Percentiles rank a stretch among this genome's conserved stretches.
Conservation (phyloP, 176 grass and related monocot genomes). For the Bromus sterilis region DNA sequence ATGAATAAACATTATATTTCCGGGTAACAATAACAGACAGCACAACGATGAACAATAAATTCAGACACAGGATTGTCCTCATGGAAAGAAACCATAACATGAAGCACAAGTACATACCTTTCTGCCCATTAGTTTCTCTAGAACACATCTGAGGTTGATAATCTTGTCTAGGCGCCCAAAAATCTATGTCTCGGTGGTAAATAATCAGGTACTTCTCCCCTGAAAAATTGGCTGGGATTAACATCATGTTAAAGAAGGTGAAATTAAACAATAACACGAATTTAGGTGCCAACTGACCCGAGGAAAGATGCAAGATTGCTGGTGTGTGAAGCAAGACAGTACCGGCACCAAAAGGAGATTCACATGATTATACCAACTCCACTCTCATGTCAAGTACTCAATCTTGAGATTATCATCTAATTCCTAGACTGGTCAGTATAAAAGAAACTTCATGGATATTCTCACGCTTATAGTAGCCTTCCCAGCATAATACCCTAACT, state of each 20-base stretch:
- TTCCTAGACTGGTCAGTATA: conserved; percentile 38
- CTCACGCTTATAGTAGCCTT: conserved; percentile 23
- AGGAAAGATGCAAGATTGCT: background rate
- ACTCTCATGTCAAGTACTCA: background rate
- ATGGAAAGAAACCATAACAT: background rate
- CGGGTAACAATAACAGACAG: background rate
- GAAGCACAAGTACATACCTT: background rate
- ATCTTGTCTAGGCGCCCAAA: background rate
- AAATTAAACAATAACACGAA: background rate
- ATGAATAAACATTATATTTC: background rate
- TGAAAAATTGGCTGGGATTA: background rate
- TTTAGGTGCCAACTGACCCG: conserved; percentile 5
- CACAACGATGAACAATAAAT: background rate
- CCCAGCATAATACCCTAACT: conserved; percentile 40
- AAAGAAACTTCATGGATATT: conserved; percentile 33
- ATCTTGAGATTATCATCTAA: conserved; percentile 26
- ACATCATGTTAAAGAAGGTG: background rate
- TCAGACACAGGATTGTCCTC: background rate
- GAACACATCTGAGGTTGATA: background rate
- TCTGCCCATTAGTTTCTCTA: background rate
- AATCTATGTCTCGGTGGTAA: background rate
- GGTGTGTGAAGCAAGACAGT: background rate
- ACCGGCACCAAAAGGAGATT: background rate
- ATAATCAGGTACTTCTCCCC: background rate
- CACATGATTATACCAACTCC: background rate